Percentiles rank a stretch among this genome's conserved stretches.
Evolutionary conservation across 768 basidiomycete species (phyloP).

Genomic region (Pleurotus sapidus): DNA sequence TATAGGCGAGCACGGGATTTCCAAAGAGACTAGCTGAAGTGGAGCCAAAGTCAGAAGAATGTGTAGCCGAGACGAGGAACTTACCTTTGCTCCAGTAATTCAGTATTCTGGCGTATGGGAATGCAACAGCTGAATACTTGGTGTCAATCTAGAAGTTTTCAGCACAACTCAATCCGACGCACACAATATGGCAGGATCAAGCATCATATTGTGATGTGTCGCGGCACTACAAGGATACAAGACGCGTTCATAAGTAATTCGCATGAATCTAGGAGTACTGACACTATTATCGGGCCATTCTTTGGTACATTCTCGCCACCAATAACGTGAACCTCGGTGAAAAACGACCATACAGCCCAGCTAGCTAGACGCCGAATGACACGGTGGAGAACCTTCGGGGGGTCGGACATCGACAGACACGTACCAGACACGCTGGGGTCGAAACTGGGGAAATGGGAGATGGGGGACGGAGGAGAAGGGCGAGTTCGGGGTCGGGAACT

Average conservation of each 20-base stretch:
- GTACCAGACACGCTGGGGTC: too few relatives aligned
- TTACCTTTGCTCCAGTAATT: slow-evolving; percentile 95
- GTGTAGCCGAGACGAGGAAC: slow-evolving; percentile 3
- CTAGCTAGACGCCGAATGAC: slow-evolving; percentile 68
- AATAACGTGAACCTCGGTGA: slow-evolving; percentile 82
- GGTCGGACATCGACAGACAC: slow-evolving; percentile 22
- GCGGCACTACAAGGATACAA: slow-evolving; percentile 49
- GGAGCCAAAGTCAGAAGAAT: slow-evolving; percentile 2
- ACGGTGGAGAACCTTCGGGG: slow-evolving; percentile 54
- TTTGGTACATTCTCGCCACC: slow-evolving; percentile 86
- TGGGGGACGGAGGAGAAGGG: too few relatives aligned
- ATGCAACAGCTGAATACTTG: slow-evolving; percentile 59
- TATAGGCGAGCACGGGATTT: slow-evolving; percentile 68
- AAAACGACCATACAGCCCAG: slow-evolving; percentile 82
- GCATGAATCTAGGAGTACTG: slow-evolving; percentile 30
- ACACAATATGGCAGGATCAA: slow-evolving; percentile 85
- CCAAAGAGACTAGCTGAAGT: slow-evolving; percentile 69
- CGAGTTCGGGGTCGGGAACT: too few relatives aligned
- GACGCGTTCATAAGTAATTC: background rate
- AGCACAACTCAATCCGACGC: slow-evolving; percentile 28
- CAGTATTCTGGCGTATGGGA: slow-evolving; percentile 78
- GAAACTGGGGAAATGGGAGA: too few relatives aligned
- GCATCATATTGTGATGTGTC: slow-evolving; percentile 95
- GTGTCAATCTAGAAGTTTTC: background rate
- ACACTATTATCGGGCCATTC: slow-evolving; percentile 93